Percentiles rank a stretch among this genome's conserved stretches.
phyloP scores from a whole-genome alignment of 2,329 filamentous ascomycete genomes.

The Aureobasidium sp. region DNA sequence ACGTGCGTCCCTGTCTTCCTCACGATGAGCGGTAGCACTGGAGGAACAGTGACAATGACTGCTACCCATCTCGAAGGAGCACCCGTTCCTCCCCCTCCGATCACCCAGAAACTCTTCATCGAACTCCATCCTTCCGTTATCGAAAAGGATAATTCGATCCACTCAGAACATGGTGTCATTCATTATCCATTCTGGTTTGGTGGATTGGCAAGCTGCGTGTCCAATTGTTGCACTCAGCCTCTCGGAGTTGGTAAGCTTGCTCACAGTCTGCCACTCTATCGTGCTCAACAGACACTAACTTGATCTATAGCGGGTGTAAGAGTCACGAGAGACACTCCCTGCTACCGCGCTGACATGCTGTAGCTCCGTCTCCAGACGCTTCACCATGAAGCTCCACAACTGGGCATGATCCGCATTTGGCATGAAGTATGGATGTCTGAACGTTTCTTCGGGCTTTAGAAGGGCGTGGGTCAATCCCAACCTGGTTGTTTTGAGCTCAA shows the following conservation, averaged over 20 bases:
- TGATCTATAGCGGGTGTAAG: constrained; percentile 12
- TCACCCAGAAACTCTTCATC: constrained; percentile 17
- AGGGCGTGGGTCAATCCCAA: constrained; percentile 18
- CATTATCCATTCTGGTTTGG: constrained; percentile 24
- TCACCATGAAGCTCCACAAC: constrained; percentile 11
- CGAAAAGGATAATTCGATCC: constrained; percentile 23
- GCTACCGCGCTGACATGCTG: background rate
- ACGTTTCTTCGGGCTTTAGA: constrained; percentile 21
- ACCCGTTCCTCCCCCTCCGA: constrained; percentile 18
- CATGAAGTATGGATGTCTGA: constrained; percentile 20
- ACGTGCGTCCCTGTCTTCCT: background rate
- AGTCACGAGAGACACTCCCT: too few relatives aligned
- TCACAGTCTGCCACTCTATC: background rate
- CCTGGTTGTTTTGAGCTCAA: background rate
- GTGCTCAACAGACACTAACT: background rate
- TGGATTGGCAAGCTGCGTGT: constrained; percentile 23
- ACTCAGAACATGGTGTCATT: constrained; percentile 23
- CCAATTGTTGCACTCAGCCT: constrained; percentile 21
- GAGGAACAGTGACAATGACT: constrained; percentile 6
- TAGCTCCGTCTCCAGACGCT: constrained; percentile 18
- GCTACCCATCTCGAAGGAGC: constrained; percentile 9
- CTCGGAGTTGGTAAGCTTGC: constrained; percentile 20
- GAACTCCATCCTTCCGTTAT: constrained; percentile 19
- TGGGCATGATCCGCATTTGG: constrained; percentile 20
- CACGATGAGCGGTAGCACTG: constrained; percentile 8